phyloP scores from a whole-genome alignment of 1,139 yeast genomes.

The Blastobotrys illinoisensis region DNA sequence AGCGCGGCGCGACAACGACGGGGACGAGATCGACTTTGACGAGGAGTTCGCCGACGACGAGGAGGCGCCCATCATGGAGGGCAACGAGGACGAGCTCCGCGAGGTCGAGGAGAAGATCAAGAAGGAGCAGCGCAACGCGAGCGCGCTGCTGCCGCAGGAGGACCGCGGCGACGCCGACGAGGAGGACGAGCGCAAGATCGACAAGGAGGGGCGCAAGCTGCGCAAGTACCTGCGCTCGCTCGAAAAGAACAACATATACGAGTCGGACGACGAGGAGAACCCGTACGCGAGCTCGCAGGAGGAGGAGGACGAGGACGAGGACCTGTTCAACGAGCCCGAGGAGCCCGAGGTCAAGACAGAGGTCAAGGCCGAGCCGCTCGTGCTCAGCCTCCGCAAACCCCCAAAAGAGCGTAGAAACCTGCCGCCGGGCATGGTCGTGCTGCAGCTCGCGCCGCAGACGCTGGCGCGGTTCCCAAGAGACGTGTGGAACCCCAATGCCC shows the following conservation, averaged over 20 bases:
- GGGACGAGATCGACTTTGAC: constrained; percentile 89
- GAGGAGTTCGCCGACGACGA: constrained; percentile 98
- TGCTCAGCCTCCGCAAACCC: constrained; percentile 18
- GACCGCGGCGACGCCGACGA: constrained; percentile 56
- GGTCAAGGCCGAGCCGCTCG: constrained; percentile 11
- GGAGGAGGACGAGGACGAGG: constrained; percentile 27
- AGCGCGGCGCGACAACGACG: constrained; percentile 61
- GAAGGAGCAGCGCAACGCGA: constrained; percentile 83
- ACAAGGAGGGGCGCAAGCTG: constrained; percentile 84
- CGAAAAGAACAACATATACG: constrained; percentile 86
- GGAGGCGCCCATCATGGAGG: constrained; percentile 97
- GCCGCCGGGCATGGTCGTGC: constrained; percentile 61
- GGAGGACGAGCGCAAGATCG: constrained; percentile 68
- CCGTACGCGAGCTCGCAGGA: constrained; percentile 70
- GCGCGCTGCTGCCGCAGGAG: constrained; percentile 43
- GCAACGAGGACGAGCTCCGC: constrained; percentile 91
- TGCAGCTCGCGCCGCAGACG: constrained; percentile 58
- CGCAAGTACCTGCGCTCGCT: constrained; percentile 79
- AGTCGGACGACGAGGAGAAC: constrained; percentile 78
- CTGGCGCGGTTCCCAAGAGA: constrained; percentile 70
- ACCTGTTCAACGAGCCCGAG: constrained; percentile 13
- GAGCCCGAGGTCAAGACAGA: constrained; percentile 19
- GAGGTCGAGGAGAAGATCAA: constrained; percentile 84
- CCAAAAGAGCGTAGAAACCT: constrained; percentile 33
- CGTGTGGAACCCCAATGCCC: constrained; percentile 73